Conservation (phyloP, 2,329 filamentous ascomycete genomes). For the Zasmidium cellare region DNA sequence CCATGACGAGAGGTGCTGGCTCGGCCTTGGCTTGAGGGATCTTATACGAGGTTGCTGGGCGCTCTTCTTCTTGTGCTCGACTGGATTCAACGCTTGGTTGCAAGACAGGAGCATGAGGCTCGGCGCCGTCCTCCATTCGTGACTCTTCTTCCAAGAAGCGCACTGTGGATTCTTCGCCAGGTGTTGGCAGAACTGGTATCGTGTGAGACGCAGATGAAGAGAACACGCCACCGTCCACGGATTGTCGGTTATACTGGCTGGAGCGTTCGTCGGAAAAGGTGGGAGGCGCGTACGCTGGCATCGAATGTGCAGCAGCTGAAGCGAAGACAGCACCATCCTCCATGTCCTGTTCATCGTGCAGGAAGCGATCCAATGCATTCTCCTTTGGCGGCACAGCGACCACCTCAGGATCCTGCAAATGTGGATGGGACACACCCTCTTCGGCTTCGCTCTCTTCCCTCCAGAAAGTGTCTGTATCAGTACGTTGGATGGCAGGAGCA, state of each 20-base stretch:
- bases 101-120: background rate
- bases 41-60: constrained; percentile 14
- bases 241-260: background rate
- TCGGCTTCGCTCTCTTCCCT: background rate
- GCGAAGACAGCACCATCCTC: constrained; percentile 10
- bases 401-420: background rate
- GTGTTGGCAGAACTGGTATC: background rate
- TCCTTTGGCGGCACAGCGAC: background rate
- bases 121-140: background rate
- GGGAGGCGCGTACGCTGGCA: background rate
- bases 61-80: constrained; percentile 4
- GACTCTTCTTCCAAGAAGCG: background rate
- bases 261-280: background rate
- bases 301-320: constrained; percentile 21
- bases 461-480: background rate
- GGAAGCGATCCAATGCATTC: constrained; percentile 8
- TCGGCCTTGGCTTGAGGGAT: constrained; percentile 16
- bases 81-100: background rate
- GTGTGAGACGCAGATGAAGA: background rate
- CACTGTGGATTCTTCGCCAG: background rate
- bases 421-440: constrained; percentile 3
- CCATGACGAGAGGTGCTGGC: constrained; percentile 18
- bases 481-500: background rate
- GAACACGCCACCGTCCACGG: background rate
- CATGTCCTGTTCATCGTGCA: constrained; percentile 5